Conservation (phyloP, 106 monocot species). For the Hemerocallis citrina region DNA sequence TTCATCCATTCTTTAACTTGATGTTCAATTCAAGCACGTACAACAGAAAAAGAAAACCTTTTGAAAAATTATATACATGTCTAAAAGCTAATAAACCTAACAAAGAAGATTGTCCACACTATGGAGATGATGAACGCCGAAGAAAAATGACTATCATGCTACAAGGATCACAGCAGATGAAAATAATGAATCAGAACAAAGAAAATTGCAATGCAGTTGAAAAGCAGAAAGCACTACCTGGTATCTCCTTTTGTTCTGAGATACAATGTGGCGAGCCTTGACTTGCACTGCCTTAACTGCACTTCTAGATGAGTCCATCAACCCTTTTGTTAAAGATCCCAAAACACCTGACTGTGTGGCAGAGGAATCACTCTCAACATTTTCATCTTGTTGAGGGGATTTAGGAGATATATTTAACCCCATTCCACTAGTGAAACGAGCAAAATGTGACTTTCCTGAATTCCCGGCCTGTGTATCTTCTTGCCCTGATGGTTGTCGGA, state of each 20-base stretch:
- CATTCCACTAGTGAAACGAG: slow-evolving; percentile 76
- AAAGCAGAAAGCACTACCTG: slow-evolving; percentile 43
- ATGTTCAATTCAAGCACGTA: not conserved
- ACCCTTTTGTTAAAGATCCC: slow-evolving; percentile 82
- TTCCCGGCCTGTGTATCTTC: slow-evolving; percentile 47
- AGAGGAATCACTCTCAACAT: slow-evolving; percentile 27
- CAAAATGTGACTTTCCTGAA: slow-evolving; percentile 68
- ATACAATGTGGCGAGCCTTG: slow-evolving; percentile 94
- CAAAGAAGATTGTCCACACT: not conserved
- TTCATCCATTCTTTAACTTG: not conserved
- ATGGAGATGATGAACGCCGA: not conserved
- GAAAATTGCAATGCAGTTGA: not conserved
- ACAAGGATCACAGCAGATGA: not conserved
- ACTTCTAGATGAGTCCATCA: slow-evolving; percentile 87
- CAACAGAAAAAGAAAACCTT: not conserved
- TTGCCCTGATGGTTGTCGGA: slow-evolving; percentile 42
- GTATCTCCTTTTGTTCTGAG: slow-evolving; percentile 98
- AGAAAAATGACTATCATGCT: not conserved
- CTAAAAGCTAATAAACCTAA: not conserved
- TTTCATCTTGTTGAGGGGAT: slow-evolving; percentile 36
- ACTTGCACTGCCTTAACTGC: slow-evolving; percentile 97
- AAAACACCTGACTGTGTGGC: slow-evolving; percentile 55
- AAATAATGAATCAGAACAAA: not conserved
- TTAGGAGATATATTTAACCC: slow-evolving; percentile 65
- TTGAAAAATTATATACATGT: not conserved